A percentile compares a stretch with the other conserved stretches of the same genome.
Conservation (phyloP, 2,329 filamentous ascomycete species). For the Pseudocercospora crystallina region DNA sequence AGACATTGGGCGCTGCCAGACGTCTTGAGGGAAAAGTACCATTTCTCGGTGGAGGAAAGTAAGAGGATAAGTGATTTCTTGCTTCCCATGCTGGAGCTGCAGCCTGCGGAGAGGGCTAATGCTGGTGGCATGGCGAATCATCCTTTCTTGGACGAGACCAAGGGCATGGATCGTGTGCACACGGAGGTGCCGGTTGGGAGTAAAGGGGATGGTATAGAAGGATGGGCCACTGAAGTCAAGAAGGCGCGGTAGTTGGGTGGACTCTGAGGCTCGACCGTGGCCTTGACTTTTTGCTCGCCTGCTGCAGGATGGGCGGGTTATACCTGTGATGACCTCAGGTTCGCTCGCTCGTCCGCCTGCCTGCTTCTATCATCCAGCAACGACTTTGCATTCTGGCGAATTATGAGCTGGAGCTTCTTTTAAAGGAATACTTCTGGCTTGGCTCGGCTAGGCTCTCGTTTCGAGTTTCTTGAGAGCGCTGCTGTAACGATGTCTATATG, state of each 20-base stretch:
- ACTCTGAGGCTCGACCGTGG: no score
- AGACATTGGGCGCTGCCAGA: slow-evolving; percentile 94
- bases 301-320: no score
- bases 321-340: no score
- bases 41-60: slow-evolving; percentile 81
- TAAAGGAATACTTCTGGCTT: not conserved
- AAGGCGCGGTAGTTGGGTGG: slow-evolving; percentile 64
- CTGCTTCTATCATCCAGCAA: no score
- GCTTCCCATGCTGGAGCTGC: slow-evolving; percentile 83
- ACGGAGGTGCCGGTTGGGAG: slow-evolving; percentile 77
- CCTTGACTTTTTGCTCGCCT: no score
- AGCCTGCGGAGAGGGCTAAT: slow-evolving; percentile 86
- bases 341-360: no score
- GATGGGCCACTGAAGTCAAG: slow-evolving; percentile 81
- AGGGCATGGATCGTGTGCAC: slow-evolving; percentile 80
- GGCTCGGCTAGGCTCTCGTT: not conserved
- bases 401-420: no score
- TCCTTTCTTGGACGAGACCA: slow-evolving; percentile 76
- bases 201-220: slow-evolving; percentile 87
- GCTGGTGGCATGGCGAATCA: slow-evolving; percentile 93
- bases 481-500: slow-evolving; percentile 7
- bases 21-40: slow-evolving; percentile 93
- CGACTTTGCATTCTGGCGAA: no score
- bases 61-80: slow-evolving; percentile 80
- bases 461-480: no score